Evolutionary conservation across 345 rosid species (phyloP), one percentile per base, ranked within the genome.

Genomic region (Carallia brachiata): DNA sequence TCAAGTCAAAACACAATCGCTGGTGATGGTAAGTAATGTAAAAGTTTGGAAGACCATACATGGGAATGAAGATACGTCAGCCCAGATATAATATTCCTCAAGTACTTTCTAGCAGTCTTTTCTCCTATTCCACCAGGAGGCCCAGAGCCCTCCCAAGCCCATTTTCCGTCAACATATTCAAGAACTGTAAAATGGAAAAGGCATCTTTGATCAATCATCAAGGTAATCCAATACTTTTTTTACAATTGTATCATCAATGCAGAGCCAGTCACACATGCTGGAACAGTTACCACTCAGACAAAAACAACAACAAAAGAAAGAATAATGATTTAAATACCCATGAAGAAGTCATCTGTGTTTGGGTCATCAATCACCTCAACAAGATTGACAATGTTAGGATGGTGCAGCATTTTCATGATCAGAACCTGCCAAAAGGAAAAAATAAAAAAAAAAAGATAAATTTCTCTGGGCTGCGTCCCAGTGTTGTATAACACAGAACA

Each of bases 311-410:
- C 12, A 55, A 28, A 17, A 56, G 34, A 72, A 54, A 69, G 67
- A 67, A 66, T 53, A 50, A 23, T n/a, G 36, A 37, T 40, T 40
- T 50, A 65, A 69, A 71, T 87, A 95, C 99, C 98, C 97, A 96
- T 92, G 91, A 92, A 96, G 81, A 92, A 96, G 81, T 89, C 92
- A 86, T 96, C 99, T 61, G 90, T 73, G 73, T 81, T 86, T 30
- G 94, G 91, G 84, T 96, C 99, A 90, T 96, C 92, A 82, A 96
- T 96, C 88, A 96, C 98, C 87, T 96, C 98, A 75, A 89, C 47
- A 70, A 96, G 92, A 86, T 96, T 96, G 69, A 96, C 98, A 47
- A 90, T 96, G 75, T 96, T 96, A 74, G 99, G 99, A 78, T 96
- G 98, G 61, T 92, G 84, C 86, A 96, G 63, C 77, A 88, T 84